Base-by-base conservation (phyloP, 2,329 filamentous ascomycete species). In the Thielaviopsis musarum region DNA sequence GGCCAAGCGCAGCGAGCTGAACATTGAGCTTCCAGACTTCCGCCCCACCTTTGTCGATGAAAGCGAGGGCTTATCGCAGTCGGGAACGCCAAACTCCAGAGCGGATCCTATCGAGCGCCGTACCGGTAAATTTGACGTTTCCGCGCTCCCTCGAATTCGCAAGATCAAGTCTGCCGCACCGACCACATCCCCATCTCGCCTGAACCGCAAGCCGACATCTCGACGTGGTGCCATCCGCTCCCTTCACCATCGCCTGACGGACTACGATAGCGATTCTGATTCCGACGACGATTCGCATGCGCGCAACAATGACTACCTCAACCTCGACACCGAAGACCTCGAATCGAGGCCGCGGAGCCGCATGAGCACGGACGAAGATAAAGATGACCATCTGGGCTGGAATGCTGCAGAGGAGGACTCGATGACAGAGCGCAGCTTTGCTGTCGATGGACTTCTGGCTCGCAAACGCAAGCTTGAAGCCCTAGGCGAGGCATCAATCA, bases 311-410 rank as follows among this genome's bases (percentile, higher is more conserved):
- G 61, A 70, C 30, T 82, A 85, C 13, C 71, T 84, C 55, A 81
- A 80, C 13, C 78, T 84, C 53, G 89, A 91, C 68, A 94, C 88
- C 0, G 91, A 95, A 68, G 91, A 93, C 64, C 83, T 83, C 38
- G 91, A 93, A 62, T 95, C 88, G 63, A 81, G 86, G 51, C 86
- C 86, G 55, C 82, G 84, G 52, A 95, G 88, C 69, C 88, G 86
- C 51, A 79, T 83, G 76, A 82, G 78, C 66, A 78, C 78, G 1
- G 81, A 84, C 61, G 80, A 83, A 56, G 77, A 80, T 60, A 78
- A 77, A 65, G 76, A 80, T 56, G 76, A 75, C 3, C 74, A 74
- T 57, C 71, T 67, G 1, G 70, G 70, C 0, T 76, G 76, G 71
- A 76, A 74, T 34, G 73, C 72, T 1, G 71, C 68, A 3, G 81